Evolutionary conservation across 2,329 filamentous ascomycete genomes (phyloP).

Genomic region (Exophiala phaeomuriformis): DNA sequence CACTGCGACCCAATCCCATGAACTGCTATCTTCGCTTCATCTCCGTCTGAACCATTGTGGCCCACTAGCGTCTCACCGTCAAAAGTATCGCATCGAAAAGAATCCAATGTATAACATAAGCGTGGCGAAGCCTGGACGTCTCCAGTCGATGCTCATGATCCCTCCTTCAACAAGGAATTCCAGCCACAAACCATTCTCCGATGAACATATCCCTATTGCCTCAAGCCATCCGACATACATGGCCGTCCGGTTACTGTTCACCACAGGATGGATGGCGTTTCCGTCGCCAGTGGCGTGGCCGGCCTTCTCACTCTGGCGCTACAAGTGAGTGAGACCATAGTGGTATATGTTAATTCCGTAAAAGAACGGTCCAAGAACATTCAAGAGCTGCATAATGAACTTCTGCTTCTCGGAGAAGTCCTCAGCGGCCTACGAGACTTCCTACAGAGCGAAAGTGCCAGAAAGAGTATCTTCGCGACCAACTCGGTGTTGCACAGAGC

Average conservation of each 20-base stretch:
- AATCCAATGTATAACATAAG: not conserved
- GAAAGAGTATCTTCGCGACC: conserved; percentile 14
- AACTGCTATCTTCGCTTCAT: not conserved
- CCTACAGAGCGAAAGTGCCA: conserved; percentile 13
- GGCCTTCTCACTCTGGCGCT: conserved; percentile 22
- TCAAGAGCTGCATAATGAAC: conserved; percentile 22
- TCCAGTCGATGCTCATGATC: not conserved
- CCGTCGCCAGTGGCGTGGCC: conserved; percentile 23
- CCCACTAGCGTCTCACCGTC: not conserved
- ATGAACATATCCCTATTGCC: not conserved
- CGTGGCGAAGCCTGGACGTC: not conserved
- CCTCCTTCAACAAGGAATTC: conserved; percentile 1
- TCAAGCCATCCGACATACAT: conserved; percentile 5
- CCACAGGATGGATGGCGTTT: conserved; percentile 19
- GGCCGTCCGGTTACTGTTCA: not conserved
- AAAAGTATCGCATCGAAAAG: too few relatives aligned
- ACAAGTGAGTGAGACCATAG: conserved; percentile 18
- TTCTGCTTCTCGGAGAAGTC: conserved; percentile 21
- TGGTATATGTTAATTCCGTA: conserved; percentile 21
- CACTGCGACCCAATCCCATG: too few relatives aligned
- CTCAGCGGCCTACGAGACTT: conserved; percentile 23
- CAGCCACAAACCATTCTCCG: conserved; percentile 5
- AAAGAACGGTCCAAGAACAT: conserved; percentile 24
- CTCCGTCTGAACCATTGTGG: not conserved
- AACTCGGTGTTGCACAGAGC: conserved; percentile 23